phyloP scores from a whole-genome alignment of 2,329 filamentous ascomycete species.

The Paraconiothyrium sp. region DNA sequence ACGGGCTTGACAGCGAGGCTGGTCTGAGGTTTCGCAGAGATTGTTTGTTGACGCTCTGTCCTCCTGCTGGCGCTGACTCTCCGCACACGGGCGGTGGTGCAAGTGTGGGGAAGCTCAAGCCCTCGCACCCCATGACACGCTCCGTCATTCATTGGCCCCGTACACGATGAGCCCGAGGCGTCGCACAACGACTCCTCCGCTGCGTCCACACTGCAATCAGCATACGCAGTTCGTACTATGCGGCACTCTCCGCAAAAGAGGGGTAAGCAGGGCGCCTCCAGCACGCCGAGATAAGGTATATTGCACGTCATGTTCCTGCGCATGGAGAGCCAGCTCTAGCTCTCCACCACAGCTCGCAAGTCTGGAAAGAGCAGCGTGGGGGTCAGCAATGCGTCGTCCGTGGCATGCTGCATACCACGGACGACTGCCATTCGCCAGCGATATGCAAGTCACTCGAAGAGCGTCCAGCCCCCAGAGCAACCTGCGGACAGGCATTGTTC shows the following conservation, averaged over 20 bases:
- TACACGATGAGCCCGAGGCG: constrained; percentile 5
- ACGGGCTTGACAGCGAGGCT: constrained; percentile 7
- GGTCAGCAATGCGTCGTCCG: constrained; percentile 22
- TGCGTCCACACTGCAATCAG: background rate
- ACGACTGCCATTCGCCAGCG: constrained; percentile 22
- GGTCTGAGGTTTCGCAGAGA: constrained; percentile 20
- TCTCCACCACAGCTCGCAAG: constrained; percentile 26
- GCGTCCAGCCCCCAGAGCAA: constrained; percentile 16
- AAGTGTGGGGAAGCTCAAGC: constrained; percentile 34
- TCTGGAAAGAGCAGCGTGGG: constrained; percentile 41
- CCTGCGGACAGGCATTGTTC: constrained; percentile 19
- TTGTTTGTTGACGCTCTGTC: constrained; percentile 26
- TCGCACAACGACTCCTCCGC: constrained; percentile 12
- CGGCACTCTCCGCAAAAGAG: constrained; percentile 11
- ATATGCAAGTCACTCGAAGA: constrained; percentile 45
- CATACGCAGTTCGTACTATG: background rate
- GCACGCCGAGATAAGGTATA: constrained; percentile 32
- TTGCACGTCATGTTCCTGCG: constrained; percentile 39
- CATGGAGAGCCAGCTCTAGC: constrained; percentile 30
- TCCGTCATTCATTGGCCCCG: constrained; percentile 16
- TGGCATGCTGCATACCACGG: constrained; percentile 11
- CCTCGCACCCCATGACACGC: constrained; percentile 20
- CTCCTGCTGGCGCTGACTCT: constrained; percentile 27
- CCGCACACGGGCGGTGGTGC: constrained; percentile 7
- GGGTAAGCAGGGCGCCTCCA: constrained; percentile 10